These are phyloP conservation scores for Trichopus zeylanicus DNA, from an alignment of 116 monocot species.

Conservation along the genomic window DNA sequence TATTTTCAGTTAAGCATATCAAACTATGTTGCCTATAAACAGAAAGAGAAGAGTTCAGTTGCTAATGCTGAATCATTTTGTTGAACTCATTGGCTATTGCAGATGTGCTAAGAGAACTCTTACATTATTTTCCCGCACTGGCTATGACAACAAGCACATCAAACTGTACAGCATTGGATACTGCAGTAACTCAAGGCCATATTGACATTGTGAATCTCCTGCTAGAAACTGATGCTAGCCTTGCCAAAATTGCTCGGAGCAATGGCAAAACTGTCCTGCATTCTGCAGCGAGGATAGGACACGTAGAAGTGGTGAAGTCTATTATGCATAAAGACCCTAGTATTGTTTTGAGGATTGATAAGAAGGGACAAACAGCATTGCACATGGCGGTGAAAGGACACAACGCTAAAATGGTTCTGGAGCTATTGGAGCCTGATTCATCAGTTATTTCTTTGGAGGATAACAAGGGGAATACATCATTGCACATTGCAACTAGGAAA, in stretches of 20 bases:
- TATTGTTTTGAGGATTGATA: conserved; percentile 32
- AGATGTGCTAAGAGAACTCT: conserved; percentile 72
- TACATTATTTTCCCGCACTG: conserved; percentile 45
- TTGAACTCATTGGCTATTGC: conserved; percentile 9
- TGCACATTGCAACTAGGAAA: conserved; percentile 38
- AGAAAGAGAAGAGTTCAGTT: neutral
- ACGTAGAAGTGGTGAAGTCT: conserved; percentile 36
- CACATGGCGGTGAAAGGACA: conserved; percentile 69
- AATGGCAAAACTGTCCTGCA: conserved; percentile 60
- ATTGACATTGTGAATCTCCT: conserved; percentile 77
- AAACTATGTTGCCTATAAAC: too few relatives aligned
- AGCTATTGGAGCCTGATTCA: conserved; percentile 31
- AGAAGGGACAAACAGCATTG: conserved; percentile 53
- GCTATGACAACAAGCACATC: conserved; percentile 80
- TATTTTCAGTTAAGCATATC: too few relatives aligned
- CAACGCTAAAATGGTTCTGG: conserved; percentile 28
- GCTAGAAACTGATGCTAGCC: conserved; percentile 64
- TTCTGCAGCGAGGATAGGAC: conserved; percentile 43
- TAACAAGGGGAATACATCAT: conserved; percentile 45
- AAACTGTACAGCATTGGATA: conserved; percentile 88
- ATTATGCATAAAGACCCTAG: conserved; percentile 34
- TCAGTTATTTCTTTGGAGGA: conserved; percentile 42
- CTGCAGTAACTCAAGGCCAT: conserved; percentile 83
- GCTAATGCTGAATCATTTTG: conserved; percentile 2
- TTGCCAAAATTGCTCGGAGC: conserved; percentile 36